These are phyloP conservation scores for Suillus discolor DNA, from an alignment of 768 basidiomycete genomes.

Conservation along the genomic window DNA sequence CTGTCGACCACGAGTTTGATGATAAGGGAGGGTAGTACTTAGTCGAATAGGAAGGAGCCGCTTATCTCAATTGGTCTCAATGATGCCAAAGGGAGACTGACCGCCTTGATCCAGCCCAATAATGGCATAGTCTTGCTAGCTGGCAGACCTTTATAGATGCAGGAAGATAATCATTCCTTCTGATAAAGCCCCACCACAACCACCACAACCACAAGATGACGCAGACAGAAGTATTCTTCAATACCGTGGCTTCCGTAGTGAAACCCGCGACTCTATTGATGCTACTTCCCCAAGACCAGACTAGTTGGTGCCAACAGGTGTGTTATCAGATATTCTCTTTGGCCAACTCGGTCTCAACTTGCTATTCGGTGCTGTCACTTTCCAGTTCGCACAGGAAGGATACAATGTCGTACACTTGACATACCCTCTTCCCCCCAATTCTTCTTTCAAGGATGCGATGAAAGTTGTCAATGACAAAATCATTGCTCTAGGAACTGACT, in stretches of 20 bases:
- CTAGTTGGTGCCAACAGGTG: slow-evolving; percentile 42
- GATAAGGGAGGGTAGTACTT: not conserved
- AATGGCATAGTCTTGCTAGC: not conserved
- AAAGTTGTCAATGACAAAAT: slow-evolving; percentile 20
- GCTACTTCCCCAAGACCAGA: slow-evolving; percentile 32
- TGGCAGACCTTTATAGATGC: not conserved
- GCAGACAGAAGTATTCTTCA: slow-evolving; percentile 14
- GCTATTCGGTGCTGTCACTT: not conserved
- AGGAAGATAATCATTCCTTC: not conserved
- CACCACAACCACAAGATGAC: slow-evolving; percentile 9
- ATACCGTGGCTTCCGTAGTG: slow-evolving; percentile 32
- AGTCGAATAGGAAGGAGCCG: not conserved
- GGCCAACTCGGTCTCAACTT: not conserved
- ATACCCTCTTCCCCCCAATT: slow-evolving; percentile 22
- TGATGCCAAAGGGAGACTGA: not conserved
- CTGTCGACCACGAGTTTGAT: not conserved
- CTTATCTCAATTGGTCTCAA: not conserved
- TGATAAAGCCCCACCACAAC: slow-evolving; percentile 2
- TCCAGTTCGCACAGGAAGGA: slow-evolving; percentile 42
- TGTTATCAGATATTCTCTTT: not conserved
- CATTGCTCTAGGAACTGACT: slow-evolving; percentile 15
- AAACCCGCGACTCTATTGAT: slow-evolving; percentile 33
- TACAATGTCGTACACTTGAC: slow-evolving; percentile 37
- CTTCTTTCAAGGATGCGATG: slow-evolving; percentile 21
- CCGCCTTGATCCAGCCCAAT: not conserved